Percentiles rank a stretch among this genome's conserved stretches.
Conservation (phyloP, 31 red algal species). For the Porphyra umbilicalis region DNA sequence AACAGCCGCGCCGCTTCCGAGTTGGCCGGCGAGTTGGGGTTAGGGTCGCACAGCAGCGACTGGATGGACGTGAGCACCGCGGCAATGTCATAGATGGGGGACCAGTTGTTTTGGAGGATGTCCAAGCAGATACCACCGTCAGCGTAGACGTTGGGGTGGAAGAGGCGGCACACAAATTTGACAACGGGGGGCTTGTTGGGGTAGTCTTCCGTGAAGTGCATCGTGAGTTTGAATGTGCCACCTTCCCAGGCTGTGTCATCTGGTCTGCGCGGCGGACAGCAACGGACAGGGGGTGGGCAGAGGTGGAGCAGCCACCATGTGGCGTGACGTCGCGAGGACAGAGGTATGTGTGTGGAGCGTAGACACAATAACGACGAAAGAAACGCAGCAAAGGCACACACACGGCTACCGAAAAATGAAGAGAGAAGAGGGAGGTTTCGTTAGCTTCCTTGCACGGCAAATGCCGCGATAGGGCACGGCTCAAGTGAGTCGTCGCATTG, state of each 20-base stretch:
- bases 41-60: conserved; percentile 92
- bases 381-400: too few species aligned
- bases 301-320: background rate
- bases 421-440: too few species aligned
- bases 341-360: conserved; percentile 1
- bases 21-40: conserved; percentile 98
- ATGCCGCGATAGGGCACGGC: too few species aligned
- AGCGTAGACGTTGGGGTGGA: conserved; percentile 96
- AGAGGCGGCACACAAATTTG: conserved; percentile 94
- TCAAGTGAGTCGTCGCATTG: too few species aligned
- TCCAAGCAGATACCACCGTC: conserved; percentile 98
- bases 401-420: too few species aligned
- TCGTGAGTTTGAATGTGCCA: conserved; percentile 90
- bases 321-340: background rate
- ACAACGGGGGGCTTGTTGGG: conserved; percentile 95
- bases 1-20: conserved; percentile 89
- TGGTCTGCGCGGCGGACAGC: conserved; percentile 55
- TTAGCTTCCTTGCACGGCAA: too few species aligned
- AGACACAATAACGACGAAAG: too few species aligned
- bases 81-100: conserved; percentile 97
- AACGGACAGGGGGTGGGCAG: background rate
- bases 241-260: conserved; percentile 98
- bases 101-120: conserved; percentile 97
- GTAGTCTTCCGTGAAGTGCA: conserved; percentile 93
- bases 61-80: conserved; percentile 98